phyloP scores from a whole-genome alignment of 345 rosid genomes.

The Diplotaxis tenuifolia region DNA sequence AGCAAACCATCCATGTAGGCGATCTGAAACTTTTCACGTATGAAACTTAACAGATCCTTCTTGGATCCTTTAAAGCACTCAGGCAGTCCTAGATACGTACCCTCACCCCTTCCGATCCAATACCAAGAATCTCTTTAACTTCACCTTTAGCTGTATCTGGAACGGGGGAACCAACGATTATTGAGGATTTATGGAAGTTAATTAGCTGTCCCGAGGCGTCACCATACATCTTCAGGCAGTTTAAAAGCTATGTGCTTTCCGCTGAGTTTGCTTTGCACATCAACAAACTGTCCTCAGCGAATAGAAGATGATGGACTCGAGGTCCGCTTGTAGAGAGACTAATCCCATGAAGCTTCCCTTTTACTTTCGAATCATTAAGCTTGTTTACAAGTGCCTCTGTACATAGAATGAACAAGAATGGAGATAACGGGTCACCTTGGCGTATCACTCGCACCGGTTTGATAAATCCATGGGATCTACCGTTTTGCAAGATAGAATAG shows the following conservation, averaged over 20 bases:
- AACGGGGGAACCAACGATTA: background rate
- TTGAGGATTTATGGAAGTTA: background rate
- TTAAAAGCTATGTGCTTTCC: background rate
- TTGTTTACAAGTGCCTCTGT: background rate
- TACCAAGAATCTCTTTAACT: too few species aligned
- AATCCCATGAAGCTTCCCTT: background rate
- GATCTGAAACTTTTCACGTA: background rate
- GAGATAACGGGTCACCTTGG: background rate
- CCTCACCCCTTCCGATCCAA: background rate
- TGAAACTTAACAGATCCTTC: background rate
- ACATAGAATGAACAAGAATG: background rate
- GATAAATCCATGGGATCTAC: background rate
- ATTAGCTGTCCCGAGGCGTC: background rate
- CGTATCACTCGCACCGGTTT: background rate
- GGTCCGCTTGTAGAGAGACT: background rate
- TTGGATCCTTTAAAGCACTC: background rate
- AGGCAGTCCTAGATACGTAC: background rate
- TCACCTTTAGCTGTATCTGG: too few species aligned
- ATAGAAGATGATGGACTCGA: background rate
- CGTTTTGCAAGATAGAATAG: background rate
- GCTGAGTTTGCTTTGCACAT: background rate
- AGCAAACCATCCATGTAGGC: background rate
- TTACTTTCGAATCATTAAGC: background rate
- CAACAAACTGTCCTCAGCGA: background rate
- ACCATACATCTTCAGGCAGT: background rate